Percentiles rank a stretch among this genome's conserved stretches.
Conservation (phyloP, 345 rosid species). For the Camelina laxa region DNA sequence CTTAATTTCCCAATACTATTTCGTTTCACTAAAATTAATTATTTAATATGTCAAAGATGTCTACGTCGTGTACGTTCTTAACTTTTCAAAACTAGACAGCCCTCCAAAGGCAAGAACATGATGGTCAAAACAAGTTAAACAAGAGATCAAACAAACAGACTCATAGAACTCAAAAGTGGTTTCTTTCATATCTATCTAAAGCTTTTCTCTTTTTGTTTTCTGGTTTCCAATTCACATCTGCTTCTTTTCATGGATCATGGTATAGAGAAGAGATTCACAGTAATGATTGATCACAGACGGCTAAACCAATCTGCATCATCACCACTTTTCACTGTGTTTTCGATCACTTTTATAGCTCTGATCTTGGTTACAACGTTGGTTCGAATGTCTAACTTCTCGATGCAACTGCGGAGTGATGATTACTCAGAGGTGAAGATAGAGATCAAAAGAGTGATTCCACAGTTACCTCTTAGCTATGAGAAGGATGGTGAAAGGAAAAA, state of each 20-base stretch:
- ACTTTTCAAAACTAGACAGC: slow-evolving; percentile 28
- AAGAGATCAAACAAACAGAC: slow-evolving; percentile 6
- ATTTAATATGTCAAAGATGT: slow-evolving; percentile 2
- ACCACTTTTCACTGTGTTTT: slow-evolving; percentile 31
- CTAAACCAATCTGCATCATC: slow-evolving; percentile 32
- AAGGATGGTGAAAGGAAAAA: slow-evolving; percentile 29
- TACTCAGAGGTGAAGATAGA: slow-evolving; percentile 38
- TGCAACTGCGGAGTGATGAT: slow-evolving; percentile 35
- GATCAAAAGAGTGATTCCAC: slow-evolving; percentile 33
- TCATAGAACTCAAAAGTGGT: background rate
- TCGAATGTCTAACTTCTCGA: slow-evolving; percentile 32
- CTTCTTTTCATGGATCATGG: slow-evolving; percentile 24
- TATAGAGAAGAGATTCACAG: slow-evolving; percentile 19
- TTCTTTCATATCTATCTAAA: slow-evolving; percentile 12
- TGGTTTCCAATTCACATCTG: slow-evolving; percentile 6
- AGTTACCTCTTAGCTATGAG: slow-evolving; percentile 34
- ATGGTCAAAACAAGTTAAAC: slow-evolving; percentile 28
- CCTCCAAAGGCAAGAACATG: slow-evolving; percentile 8
- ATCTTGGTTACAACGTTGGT: slow-evolving; percentile 28
- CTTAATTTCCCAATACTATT: background rate
- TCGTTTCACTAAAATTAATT: background rate
- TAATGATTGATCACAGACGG: slow-evolving; percentile 23
- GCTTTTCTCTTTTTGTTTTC: background rate
- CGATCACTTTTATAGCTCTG: slow-evolving; percentile 29
- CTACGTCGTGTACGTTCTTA: slow-evolving; percentile 12